Evolutionary conservation across 768 basidiomycete genomes (phyloP).

Genomic region (Auricularia cornea): DNA sequence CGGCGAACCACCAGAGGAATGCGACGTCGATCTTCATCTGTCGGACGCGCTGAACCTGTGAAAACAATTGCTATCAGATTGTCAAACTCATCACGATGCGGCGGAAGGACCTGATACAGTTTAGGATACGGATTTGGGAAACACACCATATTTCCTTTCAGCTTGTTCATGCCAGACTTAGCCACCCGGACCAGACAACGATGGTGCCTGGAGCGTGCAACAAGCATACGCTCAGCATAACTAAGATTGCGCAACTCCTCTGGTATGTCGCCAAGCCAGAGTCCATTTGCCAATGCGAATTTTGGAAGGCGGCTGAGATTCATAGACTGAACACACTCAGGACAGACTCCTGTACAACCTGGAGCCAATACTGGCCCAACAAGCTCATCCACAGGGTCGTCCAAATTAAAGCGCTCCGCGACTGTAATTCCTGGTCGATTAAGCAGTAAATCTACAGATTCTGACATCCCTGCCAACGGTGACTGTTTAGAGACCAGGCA

Average conservation of each 20-base stretch:
- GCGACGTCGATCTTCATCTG: conserved; percentile 21
- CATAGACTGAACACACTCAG: background rate
- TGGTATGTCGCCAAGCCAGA: conserved; percentile 31
- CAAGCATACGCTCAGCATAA: conserved; percentile 24
- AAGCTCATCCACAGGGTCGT: too few species aligned
- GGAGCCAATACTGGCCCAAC: too few species aligned
- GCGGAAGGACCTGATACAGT: background rate
- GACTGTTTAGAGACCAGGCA: too few species aligned
- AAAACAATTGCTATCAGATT: conserved; percentile 26
- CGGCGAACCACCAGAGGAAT: conserved; percentile 16
- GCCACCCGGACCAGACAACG: conserved; percentile 23
- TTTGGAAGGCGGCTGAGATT: conserved; percentile 13
- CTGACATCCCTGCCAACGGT: too few species aligned
- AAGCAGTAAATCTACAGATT: too few species aligned
- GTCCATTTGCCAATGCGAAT: conserved; percentile 24
- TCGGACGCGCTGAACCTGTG: conserved; percentile 20
- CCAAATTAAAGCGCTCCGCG: too few species aligned
- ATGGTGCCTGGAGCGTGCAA: conserved; percentile 22
- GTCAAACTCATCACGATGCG: conserved; percentile 20
- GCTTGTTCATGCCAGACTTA: conserved; percentile 21
- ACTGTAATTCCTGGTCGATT: too few species aligned
- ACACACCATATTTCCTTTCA: conserved; percentile 27
- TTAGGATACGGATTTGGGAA: conserved; percentile 11
- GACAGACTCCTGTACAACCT: too few species aligned
- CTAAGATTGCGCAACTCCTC: conserved; percentile 17